Base-by-base conservation (phyloP, 306 rosid genomes). In the Neltuma alba region DNA sequence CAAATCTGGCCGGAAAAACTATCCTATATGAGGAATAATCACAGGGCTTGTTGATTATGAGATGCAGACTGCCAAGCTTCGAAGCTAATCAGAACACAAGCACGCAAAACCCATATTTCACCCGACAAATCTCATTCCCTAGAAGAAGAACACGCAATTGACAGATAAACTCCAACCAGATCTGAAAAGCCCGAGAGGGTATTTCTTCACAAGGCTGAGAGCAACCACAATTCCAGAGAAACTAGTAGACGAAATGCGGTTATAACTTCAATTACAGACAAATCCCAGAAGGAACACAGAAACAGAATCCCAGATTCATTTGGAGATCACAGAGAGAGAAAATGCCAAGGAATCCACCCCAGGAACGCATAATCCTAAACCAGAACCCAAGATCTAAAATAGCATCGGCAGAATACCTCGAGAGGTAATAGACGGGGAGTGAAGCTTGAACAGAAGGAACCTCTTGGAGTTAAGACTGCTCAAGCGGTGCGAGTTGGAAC, bases 401-500 rank as follows among this genome's bases (percentile, higher is more conserved):
- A 42, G 18, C 37, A 37, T 70, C 62, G 9, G 36, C 62, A 55
- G 36, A 68, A 25, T 76, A 84, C 87, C 87, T 84, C 8, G 5
- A 11, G 21, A 70, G 58, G 60, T 47, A 70, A 55, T 13, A 28
- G 27, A 4, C 60, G 14, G 37, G n/a, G 37, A 21, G 54, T 64
- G 65, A 16, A 25, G 87, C 85, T 80, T 84, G 87, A 84, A 66
- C 84, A 80, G 79, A 50, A 23, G 25, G 79, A 80, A 84, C 81
- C 84, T 38, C 75, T 79, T 79, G 72, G 64, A 37, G 58, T 41
- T 41, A 16, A 23, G 52, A 68, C 82, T 80, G 85, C 78, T 84
- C 87, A 84, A 84, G 87, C 82, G 41, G 62, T 84, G 84, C 67
- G 87, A 84, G 82, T 84, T 21, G 25, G 16, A 72, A 72, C 20